Conservation (phyloP, 1,139 yeast species). For the Arxiozyma telluris region DNA sequence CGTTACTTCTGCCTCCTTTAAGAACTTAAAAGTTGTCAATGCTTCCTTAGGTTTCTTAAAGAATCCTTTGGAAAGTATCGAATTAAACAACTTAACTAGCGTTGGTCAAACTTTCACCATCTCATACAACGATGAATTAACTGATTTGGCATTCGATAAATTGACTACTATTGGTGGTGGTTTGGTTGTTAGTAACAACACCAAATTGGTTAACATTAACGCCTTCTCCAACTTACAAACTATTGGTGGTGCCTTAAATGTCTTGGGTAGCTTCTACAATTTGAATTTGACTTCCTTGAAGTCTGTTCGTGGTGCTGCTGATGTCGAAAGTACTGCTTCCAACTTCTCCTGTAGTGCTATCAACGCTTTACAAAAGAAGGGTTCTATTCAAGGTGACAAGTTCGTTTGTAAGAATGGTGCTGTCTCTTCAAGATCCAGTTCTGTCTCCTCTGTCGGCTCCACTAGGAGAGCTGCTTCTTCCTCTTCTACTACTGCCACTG, state of each 20-base stretch:
- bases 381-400: constrained; percentile 83
- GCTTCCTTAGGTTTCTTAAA: constrained; percentile 72
- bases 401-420: constrained; percentile 73
- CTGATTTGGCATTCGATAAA: constrained; percentile 57
- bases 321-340: constrained; percentile 61
- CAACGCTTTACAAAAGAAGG: constrained; percentile 56
- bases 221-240: constrained; percentile 68
- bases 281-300: constrained; percentile 66
- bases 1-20: constrained; percentile 61
- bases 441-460: constrained; percentile 32
- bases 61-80: constrained; percentile 50
- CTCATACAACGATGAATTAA: constrained; percentile 63
- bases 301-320: constrained; percentile 88
- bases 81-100: constrained; percentile 45
- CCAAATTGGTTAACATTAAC: constrained; percentile 50
- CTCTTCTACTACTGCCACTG: constrained; percentile 18
- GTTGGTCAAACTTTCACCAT: constrained; percentile 80
- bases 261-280: constrained; percentile 71
- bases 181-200: constrained; percentile 78
- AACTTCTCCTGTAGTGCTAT: constrained; percentile 75
- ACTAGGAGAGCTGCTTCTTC: constrained; percentile 2
- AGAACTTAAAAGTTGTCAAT: constrained; percentile 61
- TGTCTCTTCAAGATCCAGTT: constrained; percentile 42
- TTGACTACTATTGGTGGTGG: constrained; percentile 79
- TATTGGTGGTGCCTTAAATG: constrained; percentile 80